Evolutionary conservation across 208 protist genomes (phyloP), one percentile per base, ranked within the genome.

Genomic region (Crithidia thermophila): DNA sequence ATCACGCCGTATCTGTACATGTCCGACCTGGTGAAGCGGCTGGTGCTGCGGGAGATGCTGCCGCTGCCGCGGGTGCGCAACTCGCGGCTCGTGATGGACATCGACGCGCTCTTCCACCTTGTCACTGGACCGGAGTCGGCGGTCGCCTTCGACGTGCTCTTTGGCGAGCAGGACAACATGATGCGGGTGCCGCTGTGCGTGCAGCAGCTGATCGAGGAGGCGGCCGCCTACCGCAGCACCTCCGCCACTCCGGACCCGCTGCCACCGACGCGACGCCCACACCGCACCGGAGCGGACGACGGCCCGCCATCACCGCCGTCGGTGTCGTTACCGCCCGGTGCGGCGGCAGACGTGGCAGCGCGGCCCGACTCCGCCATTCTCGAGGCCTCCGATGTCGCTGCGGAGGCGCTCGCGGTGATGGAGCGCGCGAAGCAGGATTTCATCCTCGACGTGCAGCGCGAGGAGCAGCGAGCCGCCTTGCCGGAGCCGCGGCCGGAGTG

Each of bases 111-210:
- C 21, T 80, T 89, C 34, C 81, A 85, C 23, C 66, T 95, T 21
- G 55, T 81, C 36, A 81, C 62, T 28, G 72, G 69, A 28, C 37
- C 45, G 0, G 42, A 72, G 36, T 82, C 72, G 13, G 69, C 56
- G 7, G 57, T 16, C 16, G 46, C 80, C n/a, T 95, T 83, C 50
- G 69, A 87, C 37, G 56, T 64, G 18, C 59, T 90, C 14, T 91
- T 88, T 64, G 49, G 67, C 25, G 58, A 49, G 21, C 58, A 85
- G 23, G 77, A 75, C 49, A 93, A 95, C 60, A 84, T 89, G 84
- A 84, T 95, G 70, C 85, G 90, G 11, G 68, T 95, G n/a, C 83
- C 90, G 20, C 36, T 65, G 31, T 66, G 70, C 33, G 87, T 90
- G 67, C 58, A 79, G 55, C 49, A 73, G 31, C 66, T 87, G 16